Conservation (phyloP, 208 protist genomes). For the Leishmania major region DNA sequence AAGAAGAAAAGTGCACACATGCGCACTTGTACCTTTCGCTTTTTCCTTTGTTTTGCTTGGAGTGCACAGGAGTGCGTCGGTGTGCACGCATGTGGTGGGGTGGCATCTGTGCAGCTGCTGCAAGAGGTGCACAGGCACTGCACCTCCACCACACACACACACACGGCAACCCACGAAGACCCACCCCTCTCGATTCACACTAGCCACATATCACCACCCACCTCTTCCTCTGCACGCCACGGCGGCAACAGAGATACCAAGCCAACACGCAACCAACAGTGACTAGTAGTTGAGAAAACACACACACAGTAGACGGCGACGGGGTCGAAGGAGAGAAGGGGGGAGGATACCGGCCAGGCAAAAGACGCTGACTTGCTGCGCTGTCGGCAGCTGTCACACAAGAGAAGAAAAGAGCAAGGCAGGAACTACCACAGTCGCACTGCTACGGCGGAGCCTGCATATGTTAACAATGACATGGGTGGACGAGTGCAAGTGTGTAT, state of each 20-base stretch:
- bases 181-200: background rate
- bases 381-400: background rate
- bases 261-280: background rate
- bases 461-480: background rate
- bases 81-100: background rate
- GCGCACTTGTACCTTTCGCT: background rate
- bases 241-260: background rate
- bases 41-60: constrained; percentile 1
- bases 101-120: background rate
- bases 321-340: background rate
- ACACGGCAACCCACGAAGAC: background rate
- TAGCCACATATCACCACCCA: background rate
- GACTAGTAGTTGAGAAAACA: background rate
- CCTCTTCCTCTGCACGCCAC: background rate
- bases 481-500: background rate
- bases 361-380: background rate
- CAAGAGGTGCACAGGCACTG: constrained; percentile 1
- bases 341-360: background rate
- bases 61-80: background rate
- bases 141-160: background rate
- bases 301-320: background rate
- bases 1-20: background rate
- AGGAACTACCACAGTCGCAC: background rate
- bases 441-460: background rate
- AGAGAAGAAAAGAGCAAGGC: background rate